Evolutionary conservation across 306 rosid genomes (phyloP).

Genomic region (Purshia tridentata): DNA sequence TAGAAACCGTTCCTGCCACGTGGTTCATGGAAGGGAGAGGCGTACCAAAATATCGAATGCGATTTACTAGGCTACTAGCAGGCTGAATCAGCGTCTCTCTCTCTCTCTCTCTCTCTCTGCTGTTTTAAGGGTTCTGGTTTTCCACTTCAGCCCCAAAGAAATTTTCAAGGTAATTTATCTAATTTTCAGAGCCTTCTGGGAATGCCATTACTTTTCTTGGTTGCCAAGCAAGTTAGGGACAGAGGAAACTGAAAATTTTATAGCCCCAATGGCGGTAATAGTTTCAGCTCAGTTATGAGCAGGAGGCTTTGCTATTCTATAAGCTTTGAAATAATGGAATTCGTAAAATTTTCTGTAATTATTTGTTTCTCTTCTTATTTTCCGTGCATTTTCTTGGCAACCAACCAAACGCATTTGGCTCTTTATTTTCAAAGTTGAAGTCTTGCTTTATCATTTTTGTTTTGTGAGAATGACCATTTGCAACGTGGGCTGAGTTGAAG

Average conservation of each 20-base stretch:
- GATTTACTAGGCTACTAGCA: too few species aligned
- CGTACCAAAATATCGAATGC: not conserved
- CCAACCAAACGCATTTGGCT: not conserved
- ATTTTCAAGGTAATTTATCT: not conserved
- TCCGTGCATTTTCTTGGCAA: not conserved
- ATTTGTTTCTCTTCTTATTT: not conserved
- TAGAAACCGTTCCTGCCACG: not conserved
- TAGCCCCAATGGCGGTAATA: not conserved
- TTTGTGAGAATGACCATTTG: not conserved
- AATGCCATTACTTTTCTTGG: not conserved
- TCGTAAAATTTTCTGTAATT: not conserved
- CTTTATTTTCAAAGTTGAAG: not conserved
- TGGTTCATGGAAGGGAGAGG: not conserved
- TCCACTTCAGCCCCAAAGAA: not conserved
- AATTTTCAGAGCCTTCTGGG: not conserved
- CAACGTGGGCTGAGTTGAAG: not conserved
- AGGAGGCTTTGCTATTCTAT: not conserved
- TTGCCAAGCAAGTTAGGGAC: not conserved
- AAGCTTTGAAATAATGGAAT: too few species aligned
- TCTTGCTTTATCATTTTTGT: not conserved
- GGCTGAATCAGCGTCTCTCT: not conserved
- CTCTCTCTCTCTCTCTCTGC: not conserved
- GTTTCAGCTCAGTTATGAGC: not conserved
- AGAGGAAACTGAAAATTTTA: not conserved
- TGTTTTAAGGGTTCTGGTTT: constrained; percentile 4